These are phyloP conservation scores for Penicillium antarcticum DNA, from an alignment of 495 filamentous ascomycete genomes.

Conservation along the genomic window DNA sequence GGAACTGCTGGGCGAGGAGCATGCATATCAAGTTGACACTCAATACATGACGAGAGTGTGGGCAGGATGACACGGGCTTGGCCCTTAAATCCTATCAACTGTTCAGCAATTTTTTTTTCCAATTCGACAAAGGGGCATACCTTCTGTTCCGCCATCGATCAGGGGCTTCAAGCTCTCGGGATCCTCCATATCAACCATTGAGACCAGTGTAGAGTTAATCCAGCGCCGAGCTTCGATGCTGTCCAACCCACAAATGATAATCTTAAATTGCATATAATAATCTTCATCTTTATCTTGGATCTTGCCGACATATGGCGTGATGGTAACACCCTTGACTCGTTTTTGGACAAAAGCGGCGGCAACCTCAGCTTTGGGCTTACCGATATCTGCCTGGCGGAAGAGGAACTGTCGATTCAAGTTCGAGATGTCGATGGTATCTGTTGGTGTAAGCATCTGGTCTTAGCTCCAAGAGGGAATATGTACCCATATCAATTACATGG, in stretches of 20 bases:
- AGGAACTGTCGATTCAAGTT: constrained; percentile 98
- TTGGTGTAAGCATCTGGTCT: constrained; percentile 14
- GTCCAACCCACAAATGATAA: constrained; percentile 94
- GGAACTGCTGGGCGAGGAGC: constrained; percentile 91
- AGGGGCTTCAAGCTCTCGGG: constrained; percentile 84
- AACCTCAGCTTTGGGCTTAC: constrained; percentile 89
- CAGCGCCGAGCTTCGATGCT: constrained; percentile 95
- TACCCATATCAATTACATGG: constrained; percentile 98
- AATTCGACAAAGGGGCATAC: constrained; percentile 29
- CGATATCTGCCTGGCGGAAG: constrained; percentile 89
- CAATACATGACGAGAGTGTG: constrained; percentile 89
- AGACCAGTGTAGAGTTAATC: constrained; percentile 93
- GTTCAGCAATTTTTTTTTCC: constrained; percentile 11
- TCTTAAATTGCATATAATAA: constrained; percentile 96
- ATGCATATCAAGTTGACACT: constrained; percentile 98
- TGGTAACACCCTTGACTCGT: constrained; percentile 83
- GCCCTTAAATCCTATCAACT: constrained; percentile 78
- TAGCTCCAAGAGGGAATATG: not conserved
- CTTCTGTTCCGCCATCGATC: constrained; percentile 96
- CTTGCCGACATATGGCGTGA: constrained; percentile 87
- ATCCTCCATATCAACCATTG: constrained; percentile 79
- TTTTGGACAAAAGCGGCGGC: constrained; percentile 88
- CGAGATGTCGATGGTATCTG: constrained; percentile 95
- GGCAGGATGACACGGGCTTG: constrained; percentile 92
- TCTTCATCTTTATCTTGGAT: constrained; percentile 98